A percentile compares a stretch with the other conserved stretches of the same genome.
Evolutionary conservation across 768 basidiomycete genomes (phyloP).

Genomic region (Auricularia cornea): DNA sequence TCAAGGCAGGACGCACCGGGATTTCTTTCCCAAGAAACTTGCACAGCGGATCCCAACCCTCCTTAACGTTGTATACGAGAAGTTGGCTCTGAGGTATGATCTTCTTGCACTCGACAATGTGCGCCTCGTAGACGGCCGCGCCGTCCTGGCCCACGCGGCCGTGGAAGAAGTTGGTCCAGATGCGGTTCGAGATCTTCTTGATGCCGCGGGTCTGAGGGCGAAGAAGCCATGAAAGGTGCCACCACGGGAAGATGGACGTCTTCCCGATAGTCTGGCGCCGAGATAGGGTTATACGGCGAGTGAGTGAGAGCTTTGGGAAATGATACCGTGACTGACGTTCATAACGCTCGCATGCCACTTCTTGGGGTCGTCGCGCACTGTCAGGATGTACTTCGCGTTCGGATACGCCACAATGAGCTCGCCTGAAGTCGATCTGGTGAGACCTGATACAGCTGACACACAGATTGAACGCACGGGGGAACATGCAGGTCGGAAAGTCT

Average conservation of each 20-base stretch:
- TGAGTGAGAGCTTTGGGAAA: no score
- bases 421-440: neutral
- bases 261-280: neutral
- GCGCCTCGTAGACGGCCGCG: neutral
- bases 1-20: conserved; percentile 1
- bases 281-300: no score
- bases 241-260: neutral
- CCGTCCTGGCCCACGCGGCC: neutral
- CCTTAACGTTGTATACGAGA: conserved; percentile 2
- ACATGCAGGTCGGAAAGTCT: neutral
- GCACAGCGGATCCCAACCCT: conserved; percentile 3
- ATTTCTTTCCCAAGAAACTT: neutral
- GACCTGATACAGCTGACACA: no score
- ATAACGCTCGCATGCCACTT: neutral
- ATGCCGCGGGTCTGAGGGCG: neutral
- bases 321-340: neutral
- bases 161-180: neutral
- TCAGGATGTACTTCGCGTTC: conserved; percentile 1
- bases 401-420: neutral
- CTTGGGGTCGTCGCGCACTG: neutral
- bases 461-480: neutral
- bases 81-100: neutral
- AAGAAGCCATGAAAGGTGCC: neutral
- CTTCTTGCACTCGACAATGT: neutral
- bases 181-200: neutral